phyloP scores from a whole-genome alignment of 2,329 filamentous ascomycete genomes.

The Colletotrichum cereale region DNA sequence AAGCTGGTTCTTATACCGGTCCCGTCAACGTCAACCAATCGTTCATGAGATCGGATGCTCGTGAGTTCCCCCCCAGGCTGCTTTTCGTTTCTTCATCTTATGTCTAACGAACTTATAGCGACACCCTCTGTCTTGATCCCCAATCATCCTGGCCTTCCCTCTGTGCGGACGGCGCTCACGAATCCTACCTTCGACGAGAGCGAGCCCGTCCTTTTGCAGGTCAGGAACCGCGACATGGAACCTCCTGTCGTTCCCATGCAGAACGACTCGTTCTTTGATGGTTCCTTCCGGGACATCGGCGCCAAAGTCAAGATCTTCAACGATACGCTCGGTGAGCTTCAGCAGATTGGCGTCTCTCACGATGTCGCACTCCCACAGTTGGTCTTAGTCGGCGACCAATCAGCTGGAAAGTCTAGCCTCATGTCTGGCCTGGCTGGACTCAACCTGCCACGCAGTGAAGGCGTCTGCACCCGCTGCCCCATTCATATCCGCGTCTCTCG shows the following conservation, averaged over 20 bases:
- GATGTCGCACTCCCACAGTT: constrained; percentile 81
- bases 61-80: constrained; percentile 46
- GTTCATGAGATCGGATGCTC: constrained; percentile 53
- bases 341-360: constrained; percentile 79
- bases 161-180: constrained; percentile 28
- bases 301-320: constrained; percentile 75
- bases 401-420: constrained; percentile 81
- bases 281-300: constrained; percentile 67
- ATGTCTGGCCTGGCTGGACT: constrained; percentile 77
- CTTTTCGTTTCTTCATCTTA: no score
- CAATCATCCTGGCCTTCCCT: constrained; percentile 3
- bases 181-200: constrained; percentile 44
- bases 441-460: constrained; percentile 76
- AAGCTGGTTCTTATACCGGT: background rate
- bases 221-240: constrained; percentile 48
- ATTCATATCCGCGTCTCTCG: constrained; percentile 80
- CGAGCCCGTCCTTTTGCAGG: constrained; percentile 54
- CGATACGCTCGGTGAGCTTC: constrained; percentile 74
- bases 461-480: constrained; percentile 84
- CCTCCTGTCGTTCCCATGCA: constrained; percentile 43
- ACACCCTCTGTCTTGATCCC: constrained; percentile 51
- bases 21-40: constrained; percentile 21
- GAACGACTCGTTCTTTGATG: constrained; percentile 54
- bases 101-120: constrained; percentile 44
- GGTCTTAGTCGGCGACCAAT: constrained; percentile 87